Conservation (phyloP, 148 eudicot species). For the Oxyria digyna region DNA sequence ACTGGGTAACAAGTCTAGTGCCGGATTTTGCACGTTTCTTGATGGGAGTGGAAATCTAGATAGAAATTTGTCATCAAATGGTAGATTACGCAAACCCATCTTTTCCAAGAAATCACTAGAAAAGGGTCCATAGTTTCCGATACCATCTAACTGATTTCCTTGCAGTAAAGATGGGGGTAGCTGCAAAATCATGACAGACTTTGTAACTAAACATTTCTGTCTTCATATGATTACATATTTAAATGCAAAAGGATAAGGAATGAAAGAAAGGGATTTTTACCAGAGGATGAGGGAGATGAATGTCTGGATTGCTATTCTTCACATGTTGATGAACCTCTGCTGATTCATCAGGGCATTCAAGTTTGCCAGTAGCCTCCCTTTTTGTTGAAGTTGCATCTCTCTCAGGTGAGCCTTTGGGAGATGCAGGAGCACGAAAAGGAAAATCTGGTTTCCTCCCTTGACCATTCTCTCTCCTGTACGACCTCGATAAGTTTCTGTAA, state of each 20-base stretch:
- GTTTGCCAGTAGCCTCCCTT: slow-evolving; percentile 16
- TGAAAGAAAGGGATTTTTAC: slow-evolving; percentile 25
- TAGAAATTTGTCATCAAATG: slow-evolving; percentile 48
- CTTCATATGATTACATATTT: not conserved
- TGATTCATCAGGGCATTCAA: slow-evolving; percentile 29
- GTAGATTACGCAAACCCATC: slow-evolving; percentile 61
- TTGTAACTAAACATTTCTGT: not conserved
- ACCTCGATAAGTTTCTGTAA: slow-evolving; percentile 36
- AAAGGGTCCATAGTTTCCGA: slow-evolving; percentile 32
- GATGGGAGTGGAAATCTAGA: slow-evolving; percentile 40
- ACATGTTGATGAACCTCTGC: slow-evolving; percentile 26
- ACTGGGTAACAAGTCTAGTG: slow-evolving; percentile 47
- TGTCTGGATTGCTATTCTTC: slow-evolving; percentile 24
- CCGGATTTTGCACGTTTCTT: slow-evolving; percentile 26
- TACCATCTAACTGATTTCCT: slow-evolving; percentile 31
- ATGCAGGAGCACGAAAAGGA: slow-evolving; percentile 28
- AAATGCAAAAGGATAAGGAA: slow-evolving; percentile 6
- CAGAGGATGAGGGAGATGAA: slow-evolving; percentile 24
- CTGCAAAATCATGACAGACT: slow-evolving; percentile 35
- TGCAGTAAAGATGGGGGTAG: slow-evolving; percentile 27
- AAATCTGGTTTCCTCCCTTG: slow-evolving; percentile 31
- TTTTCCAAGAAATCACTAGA: slow-evolving; percentile 49
- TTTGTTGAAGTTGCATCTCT: slow-evolving; percentile 22
- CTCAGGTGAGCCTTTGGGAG: slow-evolving; percentile 28
- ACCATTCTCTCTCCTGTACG: slow-evolving; percentile 36